Evolutionary conservation across 148 eudicot genomes (phyloP).

Genomic region (Spergularia bocconei): DNA sequence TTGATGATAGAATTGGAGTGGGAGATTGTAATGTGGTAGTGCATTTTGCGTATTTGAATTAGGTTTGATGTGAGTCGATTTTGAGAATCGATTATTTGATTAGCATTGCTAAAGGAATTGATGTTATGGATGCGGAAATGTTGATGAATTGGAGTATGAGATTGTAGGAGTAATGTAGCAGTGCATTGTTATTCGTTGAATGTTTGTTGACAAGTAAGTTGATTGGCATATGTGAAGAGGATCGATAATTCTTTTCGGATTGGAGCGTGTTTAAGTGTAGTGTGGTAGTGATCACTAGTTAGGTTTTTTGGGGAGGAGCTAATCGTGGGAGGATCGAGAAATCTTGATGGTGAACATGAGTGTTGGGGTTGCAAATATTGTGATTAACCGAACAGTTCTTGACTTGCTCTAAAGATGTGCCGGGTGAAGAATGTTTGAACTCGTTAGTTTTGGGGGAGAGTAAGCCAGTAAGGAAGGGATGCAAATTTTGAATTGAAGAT

Average conservation of each 20-base stretch:
- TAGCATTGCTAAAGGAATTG: too few species aligned
- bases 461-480: neutral
- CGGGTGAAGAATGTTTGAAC: neutral
- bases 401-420: too few species aligned
- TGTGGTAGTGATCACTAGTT: too few species aligned
- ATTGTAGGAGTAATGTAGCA: neutral
- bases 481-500: neutral
- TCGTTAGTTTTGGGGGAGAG: neutral
- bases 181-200: neutral
- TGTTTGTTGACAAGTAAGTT: neutral
- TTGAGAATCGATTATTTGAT: neutral
- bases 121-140: neutral
- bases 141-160: constrained; percentile 7
- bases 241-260: neutral
- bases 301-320: too few species aligned
- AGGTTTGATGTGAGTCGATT: neutral
- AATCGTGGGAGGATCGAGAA: too few species aligned
- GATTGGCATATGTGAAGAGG: too few species aligned
- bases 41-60: neutral
- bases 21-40: neutral
- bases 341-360: too few species aligned
- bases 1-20: too few species aligned
- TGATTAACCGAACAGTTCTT: too few species aligned
- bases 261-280: neutral
- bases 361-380: too few species aligned